Conservation (phyloP, 805 yeast species). For the Ogataea salicorniae region DNA sequence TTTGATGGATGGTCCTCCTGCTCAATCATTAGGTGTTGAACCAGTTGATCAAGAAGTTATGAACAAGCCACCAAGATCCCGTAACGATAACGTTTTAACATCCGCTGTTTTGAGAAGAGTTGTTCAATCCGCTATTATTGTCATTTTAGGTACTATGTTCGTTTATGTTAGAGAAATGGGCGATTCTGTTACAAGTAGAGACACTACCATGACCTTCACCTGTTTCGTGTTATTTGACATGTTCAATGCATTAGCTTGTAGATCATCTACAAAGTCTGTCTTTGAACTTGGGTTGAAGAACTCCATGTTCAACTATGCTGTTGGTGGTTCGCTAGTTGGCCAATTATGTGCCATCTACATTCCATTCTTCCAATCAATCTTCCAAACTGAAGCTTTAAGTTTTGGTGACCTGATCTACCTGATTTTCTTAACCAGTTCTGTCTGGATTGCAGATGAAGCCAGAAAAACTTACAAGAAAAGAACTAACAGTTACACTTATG, state of each 20-base stretch:
- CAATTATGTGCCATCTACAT: conserved; percentile 91
- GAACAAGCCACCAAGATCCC: conserved; percentile 92
- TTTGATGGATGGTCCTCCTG: conserved; percentile 99
- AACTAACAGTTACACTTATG: conserved; percentile 13
- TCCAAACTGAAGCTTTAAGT: conserved; percentile 89
- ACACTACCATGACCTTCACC: conserved; percentile 98
- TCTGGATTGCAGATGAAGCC: conserved; percentile 79
- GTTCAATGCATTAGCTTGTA: conserved; percentile 94
- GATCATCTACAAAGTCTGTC: conserved; percentile 79
- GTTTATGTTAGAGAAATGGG: conserved; percentile 84
- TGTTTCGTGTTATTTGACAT: conserved; percentile 94
- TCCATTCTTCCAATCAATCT: conserved; percentile 86
- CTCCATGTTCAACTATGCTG: conserved; percentile 91
- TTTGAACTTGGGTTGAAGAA: conserved; percentile 79
- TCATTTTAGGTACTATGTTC: conserved; percentile 79
- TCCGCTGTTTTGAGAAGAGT: conserved; percentile 63
- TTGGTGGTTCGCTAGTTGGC: conserved; percentile 80
- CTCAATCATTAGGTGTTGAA: conserved; percentile 95
- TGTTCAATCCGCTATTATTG: conserved; percentile 68
- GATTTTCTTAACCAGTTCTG: conserved; percentile 63
- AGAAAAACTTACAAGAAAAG: conserved; percentile 43
- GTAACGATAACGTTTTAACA: conserved; percentile 82
- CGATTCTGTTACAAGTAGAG: conserved; percentile 85
- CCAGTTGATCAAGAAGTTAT: conserved; percentile 95
- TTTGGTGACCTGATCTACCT: conserved; percentile 66